A percentile compares a stretch with the other conserved stretches of the same genome.
phyloP scores from a whole-genome alignment of 2,329 filamentous ascomycete species.

The Laburnicola sp. region DNA sequence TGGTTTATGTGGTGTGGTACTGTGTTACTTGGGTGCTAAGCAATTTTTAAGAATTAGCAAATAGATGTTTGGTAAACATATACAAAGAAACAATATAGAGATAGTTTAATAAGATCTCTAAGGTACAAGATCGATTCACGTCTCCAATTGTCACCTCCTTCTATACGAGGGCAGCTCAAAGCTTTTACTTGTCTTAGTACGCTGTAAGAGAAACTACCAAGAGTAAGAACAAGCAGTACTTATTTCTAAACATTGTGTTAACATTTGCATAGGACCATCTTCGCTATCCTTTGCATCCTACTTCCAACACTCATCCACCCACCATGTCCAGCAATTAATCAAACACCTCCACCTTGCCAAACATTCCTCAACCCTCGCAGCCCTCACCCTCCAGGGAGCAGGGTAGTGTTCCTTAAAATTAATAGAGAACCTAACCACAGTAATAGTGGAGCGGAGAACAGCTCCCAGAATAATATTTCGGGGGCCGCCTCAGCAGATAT shows the following conservation, averaged over 20 bases:
- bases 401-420: too few relatives aligned
- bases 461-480: too few relatives aligned
- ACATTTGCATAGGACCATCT: neutral
- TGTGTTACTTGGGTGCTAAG: constrained; percentile 26
- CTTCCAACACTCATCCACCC: neutral
- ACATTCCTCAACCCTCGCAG: neutral
- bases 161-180: neutral
- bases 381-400: too few relatives aligned
- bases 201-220: neutral
- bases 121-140: neutral
- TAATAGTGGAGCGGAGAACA: too few relatives aligned
- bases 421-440: too few relatives aligned
- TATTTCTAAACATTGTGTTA: neutral
- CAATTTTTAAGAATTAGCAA: neutral
- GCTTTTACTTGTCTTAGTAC: constrained; percentile 2
- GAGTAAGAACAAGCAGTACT: constrained; percentile 1
- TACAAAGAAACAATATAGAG: too few relatives aligned
- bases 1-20: constrained; percentile 22
- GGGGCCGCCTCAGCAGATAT: too few relatives aligned
- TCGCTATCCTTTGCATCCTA: neutral
- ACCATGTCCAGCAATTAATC: constrained; percentile 1
- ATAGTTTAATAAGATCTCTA: too few relatives aligned
- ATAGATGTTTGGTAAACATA: too few relatives aligned
- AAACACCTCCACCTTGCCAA: neutral
- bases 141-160: neutral